Conservation (phyloP, 441 rosid genomes). For the Eruca vesicaria region DNA sequence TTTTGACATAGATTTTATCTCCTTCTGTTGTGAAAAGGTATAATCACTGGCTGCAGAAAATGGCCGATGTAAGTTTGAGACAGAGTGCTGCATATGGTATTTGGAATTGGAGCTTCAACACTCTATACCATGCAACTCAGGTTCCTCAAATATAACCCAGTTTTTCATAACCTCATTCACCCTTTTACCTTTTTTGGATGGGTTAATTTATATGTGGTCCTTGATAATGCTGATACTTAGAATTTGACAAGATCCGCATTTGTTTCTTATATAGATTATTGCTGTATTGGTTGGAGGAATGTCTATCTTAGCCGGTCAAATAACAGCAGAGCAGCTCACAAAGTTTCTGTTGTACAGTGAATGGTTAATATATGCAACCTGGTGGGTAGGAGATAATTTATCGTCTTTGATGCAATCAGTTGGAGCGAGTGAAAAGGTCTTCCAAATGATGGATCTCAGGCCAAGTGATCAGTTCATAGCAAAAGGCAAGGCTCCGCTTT, state of each 20-base stretch:
- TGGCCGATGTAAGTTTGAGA: constrained; percentile 81
- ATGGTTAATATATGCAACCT: constrained; percentile 93
- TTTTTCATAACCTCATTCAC: constrained; percentile 11
- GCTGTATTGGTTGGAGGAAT: constrained; percentile 90
- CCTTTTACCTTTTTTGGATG: constrained; percentile 4
- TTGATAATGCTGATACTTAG: constrained; percentile 8
- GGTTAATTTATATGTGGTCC: neutral
- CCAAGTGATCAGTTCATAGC: constrained; percentile 75
- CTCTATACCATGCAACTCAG: constrained; percentile 94
- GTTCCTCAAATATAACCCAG: constrained; percentile 39
- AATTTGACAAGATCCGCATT: constrained; percentile 26
- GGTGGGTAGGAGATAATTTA: constrained; percentile 97
- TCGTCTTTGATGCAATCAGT: constrained; percentile 92
- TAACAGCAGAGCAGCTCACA: constrained; percentile 91
- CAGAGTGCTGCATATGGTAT: constrained; percentile 98
- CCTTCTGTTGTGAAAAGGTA: constrained; percentile 55
- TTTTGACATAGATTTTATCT: constrained; percentile 15
- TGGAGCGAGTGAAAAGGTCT: constrained; percentile 98
- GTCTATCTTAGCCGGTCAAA: constrained; percentile 78
- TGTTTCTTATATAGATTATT: constrained; percentile 56
- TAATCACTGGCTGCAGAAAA: constrained; percentile 70
- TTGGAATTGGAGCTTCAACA: constrained; percentile 88
- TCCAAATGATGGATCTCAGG: constrained; percentile 92
- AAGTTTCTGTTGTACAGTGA: constrained; percentile 93
- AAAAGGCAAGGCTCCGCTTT: constrained; percentile 59